Conservation (phyloP, 306 rosid genomes). For the Sicyos baderoa region DNA sequence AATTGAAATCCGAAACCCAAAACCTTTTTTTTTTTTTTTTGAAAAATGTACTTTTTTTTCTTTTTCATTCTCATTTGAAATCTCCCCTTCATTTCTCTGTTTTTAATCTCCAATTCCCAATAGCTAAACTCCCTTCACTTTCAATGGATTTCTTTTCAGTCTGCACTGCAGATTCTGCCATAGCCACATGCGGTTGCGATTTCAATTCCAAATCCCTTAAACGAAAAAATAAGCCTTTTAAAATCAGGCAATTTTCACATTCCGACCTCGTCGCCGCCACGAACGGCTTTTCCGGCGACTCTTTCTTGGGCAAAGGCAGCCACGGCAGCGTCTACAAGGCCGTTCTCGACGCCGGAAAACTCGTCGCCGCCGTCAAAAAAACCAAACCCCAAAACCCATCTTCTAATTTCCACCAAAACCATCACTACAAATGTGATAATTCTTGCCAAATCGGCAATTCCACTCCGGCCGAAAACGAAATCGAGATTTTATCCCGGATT, state of each 20-base stretch:
- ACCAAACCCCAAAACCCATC: slow-evolving; percentile 30
- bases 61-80: not conserved
- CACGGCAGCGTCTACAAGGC: slow-evolving; percentile 75
- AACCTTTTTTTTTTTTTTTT: no score
- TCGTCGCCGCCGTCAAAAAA: slow-evolving; percentile 65
- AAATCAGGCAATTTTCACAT: slow-evolving; percentile 40
- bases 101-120: not conserved
- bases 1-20: no score
- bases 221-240: slow-evolving; percentile 10
- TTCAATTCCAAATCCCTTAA: slow-evolving; percentile 27
- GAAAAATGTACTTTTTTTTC: not conserved
- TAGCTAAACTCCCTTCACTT: not conserved
- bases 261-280: slow-evolving; percentile 54
- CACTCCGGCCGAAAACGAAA: slow-evolving; percentile 69
- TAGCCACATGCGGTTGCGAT: slow-evolving; percentile 67
- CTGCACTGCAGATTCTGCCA: slow-evolving; percentile 71
- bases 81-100: not conserved
- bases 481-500: slow-evolving; percentile 72
- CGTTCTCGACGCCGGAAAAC: slow-evolving; percentile 46
- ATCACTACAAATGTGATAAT: no score
- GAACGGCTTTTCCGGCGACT: slow-evolving; percentile 43
- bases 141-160: slow-evolving; percentile 35
- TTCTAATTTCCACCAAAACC: slow-evolving; percentile 18
- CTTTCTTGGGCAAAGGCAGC: slow-evolving; percentile 76
- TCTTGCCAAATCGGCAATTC: not conserved